Conservation (phyloP, 176 grass and related monocot genomes). For the Neostapfia colusana region DNA sequence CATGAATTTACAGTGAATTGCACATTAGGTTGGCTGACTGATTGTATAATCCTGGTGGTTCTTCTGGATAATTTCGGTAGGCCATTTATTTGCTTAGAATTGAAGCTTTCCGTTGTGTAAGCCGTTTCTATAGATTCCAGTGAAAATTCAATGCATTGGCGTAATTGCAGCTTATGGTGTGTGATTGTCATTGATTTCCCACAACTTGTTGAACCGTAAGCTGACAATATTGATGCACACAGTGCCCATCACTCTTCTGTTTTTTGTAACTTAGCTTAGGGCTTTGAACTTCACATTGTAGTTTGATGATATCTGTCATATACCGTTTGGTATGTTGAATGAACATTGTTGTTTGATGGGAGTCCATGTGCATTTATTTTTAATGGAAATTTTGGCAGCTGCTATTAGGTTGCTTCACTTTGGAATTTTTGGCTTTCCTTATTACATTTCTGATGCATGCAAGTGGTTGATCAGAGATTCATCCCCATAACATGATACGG, state of each 20-base stretch:
- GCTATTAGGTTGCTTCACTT: not conserved
- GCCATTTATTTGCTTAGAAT: not conserved
- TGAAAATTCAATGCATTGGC: not conserved
- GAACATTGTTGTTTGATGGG: slow-evolving; percentile 10
- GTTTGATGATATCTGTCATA: no score
- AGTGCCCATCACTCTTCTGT: not conserved
- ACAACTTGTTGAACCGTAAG: not conserved
- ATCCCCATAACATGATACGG: not conserved
- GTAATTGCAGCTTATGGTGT: not conserved
- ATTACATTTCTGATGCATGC: not conserved
- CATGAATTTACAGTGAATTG: not conserved
- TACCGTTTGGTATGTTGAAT: slow-evolving; percentile 19
- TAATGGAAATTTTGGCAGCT: slow-evolving; percentile 4
- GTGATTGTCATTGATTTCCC: slow-evolving; percentile 2
- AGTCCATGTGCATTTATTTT: not conserved
- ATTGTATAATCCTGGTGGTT: not conserved
- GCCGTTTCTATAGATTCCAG: not conserved
- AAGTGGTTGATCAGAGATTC: not conserved
- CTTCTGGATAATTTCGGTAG: not conserved
- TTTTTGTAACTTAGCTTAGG: slow-evolving; percentile 1
- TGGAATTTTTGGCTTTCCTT: not conserved
- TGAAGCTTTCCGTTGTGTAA: not conserved
- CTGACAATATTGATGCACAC: slow-evolving; percentile 2
- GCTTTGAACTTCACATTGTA: not conserved
- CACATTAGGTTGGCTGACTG: not conserved